Base-by-base conservation (phyloP, 495 filamentous ascomycete genomes). In the Aspergillus avenaceus region DNA sequence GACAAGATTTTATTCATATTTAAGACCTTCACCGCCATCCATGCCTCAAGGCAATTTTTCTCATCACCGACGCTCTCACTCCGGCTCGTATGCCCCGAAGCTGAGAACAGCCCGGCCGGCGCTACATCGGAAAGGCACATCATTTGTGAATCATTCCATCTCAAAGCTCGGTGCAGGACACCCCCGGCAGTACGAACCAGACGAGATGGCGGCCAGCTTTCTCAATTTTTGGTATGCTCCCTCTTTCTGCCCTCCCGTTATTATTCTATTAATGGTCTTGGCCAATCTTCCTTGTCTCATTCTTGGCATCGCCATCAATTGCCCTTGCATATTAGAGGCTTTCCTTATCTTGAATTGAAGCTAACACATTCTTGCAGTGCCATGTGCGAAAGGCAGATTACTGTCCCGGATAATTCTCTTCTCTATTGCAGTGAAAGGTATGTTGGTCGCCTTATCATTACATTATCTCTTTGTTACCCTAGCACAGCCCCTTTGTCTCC, bases 301-400 rank as follows among this genome's bases (percentile, higher is more conserved):
- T 24, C 40, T 31, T 60, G 41, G 12, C 53, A 47, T 45, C 34
- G 44, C 47, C 51, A 55, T 47, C 51, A 36, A 34, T 25, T 16
- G 32, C 42, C 55, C 52, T 56, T 62, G 46, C 59, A 58, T 67
- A 11, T 40, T 47, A 29, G 34, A 26, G 42, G 54, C 59, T 55
- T 45, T 62, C 26, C 56, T 59, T 55, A 46, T 53, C 50, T 41
- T 28, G 48, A 49, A 53, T 59, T 47, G 49, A 50, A 53, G 54
- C 63, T 70, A 55, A 71, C 58, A 28, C 18, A 54, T 22, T 26
- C 56, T 45, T 59, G 29, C 62, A 84, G 82, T 58, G 72, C 79
- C 40, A 78, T 79, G 61, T 89, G 84, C 65, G 79, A 84, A 53
- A 80, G 79, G 60, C 85, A 88, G 62, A 85, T 86, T 47, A 73